Base-by-base conservation (phyloP, 139 green algal species). In the Closterium sp. region DNA sequence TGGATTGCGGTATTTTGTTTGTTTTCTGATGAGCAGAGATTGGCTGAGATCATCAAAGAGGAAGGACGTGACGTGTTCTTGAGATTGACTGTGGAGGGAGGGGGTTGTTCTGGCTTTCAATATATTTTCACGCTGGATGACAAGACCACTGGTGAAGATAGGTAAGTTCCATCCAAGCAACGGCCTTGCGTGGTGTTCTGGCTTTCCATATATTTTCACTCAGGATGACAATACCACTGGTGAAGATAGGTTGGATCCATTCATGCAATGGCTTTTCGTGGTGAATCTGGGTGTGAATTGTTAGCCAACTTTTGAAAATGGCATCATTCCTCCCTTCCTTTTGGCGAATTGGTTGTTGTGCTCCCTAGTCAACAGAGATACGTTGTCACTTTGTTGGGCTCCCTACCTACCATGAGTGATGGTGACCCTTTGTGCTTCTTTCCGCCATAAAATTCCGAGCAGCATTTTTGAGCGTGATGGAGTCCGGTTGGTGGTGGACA, bases 41-140 rank as follows among this genome's bases (percentile, higher is more conserved):
- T 92, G 28, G 7, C 92, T 25, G 85, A 92, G 90, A 30, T 91
- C 3, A 28, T 28, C 4, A 88, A 69, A 92, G 90, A 92, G 84
- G 90, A 90, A 34, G 84, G 55, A 28, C 25, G 28, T 84, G 85
- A 91, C 21, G 28, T 93, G 64, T 90, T 96, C 12, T 94, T 99
- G 34, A 94, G 97, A 4, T 89, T 99, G 2, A 96, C 95, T 35
- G 97, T 99, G 31, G 97, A 98, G 85, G 97, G 96, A 33, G 97
- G 97, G 23, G 97, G 97, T 64, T 99, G 97, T 94, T 97, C 95
- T n/a, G 97, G 97, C 32, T 99, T 98, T 87, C 97, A 99, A 91
- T 99, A 99, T 91, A 96, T 95, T 33, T 99, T 99, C 85, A 92
- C 90, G 5, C 87, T 99, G 12, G 97, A 97, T 34, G 88, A 93